phyloP scores from a whole-genome alignment of 345 rosid species.

The Pugionium cornutum region DNA sequence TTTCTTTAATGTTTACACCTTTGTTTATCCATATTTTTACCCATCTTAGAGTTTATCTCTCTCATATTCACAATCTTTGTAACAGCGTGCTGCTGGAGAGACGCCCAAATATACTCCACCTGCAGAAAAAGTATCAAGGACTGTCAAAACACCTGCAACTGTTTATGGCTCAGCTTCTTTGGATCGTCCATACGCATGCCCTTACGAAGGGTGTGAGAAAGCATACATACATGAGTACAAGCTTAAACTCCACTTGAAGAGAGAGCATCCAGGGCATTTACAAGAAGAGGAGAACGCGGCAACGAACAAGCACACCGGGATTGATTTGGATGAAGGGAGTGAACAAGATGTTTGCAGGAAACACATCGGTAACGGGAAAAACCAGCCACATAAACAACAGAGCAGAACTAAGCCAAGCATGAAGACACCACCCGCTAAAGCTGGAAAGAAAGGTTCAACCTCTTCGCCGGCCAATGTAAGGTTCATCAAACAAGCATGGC shows the following conservation, averaged over 20 bases:
- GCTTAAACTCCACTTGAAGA: conserved; percentile 90
- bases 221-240: conserved; percentile 97
- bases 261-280: conserved; percentile 88
- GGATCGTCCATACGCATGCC: conserved; percentile 91
- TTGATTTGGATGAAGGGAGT: conserved; percentile 79
- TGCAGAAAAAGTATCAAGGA: conserved; percentile 62
- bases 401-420: conserved; percentile 61
- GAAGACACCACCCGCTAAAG: conserved; percentile 70
- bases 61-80: conserved; percentile 14
- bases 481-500: conserved; percentile 63
- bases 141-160: conserved; percentile 57
- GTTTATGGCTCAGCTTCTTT: conserved; percentile 64
- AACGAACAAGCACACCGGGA: conserved; percentile 47
- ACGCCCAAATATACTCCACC: conserved; percentile 74
- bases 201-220: conserved; percentile 87
- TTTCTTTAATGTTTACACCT: too few relatives aligned
- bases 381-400: conserved; percentile 51
- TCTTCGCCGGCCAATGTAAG: conserved; percentile 54
- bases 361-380: conserved; percentile 61
- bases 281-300: conserved; percentile 72
- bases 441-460: conserved; percentile 59
- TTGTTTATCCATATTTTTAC: too few relatives aligned
- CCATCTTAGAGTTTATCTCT: neutral
- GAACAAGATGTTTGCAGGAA: conserved; percentile 83
- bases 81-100: conserved; percentile 58